phyloP scores from a whole-genome alignment of 495 filamentous ascomycete species.

The Platismatia glauca region DNA sequence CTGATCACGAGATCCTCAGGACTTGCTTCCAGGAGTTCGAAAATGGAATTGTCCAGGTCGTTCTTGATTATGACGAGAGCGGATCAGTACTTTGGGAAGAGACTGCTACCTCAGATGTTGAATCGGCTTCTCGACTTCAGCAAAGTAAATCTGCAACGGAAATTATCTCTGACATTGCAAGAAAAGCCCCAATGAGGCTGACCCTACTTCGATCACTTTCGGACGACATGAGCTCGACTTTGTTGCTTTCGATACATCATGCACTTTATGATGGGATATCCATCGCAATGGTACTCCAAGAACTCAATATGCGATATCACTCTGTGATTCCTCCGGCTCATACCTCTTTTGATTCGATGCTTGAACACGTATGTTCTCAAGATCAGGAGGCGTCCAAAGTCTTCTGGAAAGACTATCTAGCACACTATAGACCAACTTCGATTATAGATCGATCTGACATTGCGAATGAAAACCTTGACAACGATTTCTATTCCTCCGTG shows the following conservation, averaged over 20 bases:
- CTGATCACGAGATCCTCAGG: slow-evolving; percentile 58
- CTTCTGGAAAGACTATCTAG: slow-evolving; percentile 61
- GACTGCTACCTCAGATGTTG: slow-evolving; percentile 6
- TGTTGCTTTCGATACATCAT: slow-evolving; percentile 44
- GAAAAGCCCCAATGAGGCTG: slow-evolving; percentile 26
- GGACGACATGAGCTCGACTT: slow-evolving; percentile 17
- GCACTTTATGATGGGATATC: slow-evolving; percentile 84
- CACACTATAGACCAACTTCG: slow-evolving; percentile 27
- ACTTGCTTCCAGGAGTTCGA: slow-evolving; percentile 56
- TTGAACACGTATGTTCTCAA: slow-evolving; percentile 39
- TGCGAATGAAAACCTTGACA: not conserved
- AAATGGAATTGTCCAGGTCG: slow-evolving; percentile 56
- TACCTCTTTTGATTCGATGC: slow-evolving; percentile 31
- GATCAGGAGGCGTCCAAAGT: slow-evolving; percentile 41
- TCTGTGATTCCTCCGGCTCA: slow-evolving; percentile 17
- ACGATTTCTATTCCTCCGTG: not conserved
- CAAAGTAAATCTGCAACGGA: slow-evolving; percentile 21
- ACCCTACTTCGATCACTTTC: slow-evolving; percentile 16
- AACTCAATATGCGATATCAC: slow-evolving; percentile 39
- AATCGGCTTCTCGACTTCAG: slow-evolving; percentile 9
- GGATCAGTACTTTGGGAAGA: slow-evolving; percentile 23
- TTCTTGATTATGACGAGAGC: slow-evolving; percentile 30
- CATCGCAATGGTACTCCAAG: slow-evolving; percentile 53
- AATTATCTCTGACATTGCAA: slow-evolving; percentile 26
- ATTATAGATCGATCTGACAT: slow-evolving; percentile 6